Percentiles rank a stretch among this genome's conserved stretches.
phyloP scores from a whole-genome alignment of 768 basidiomycete species.

The Mycena latifolia region DNA sequence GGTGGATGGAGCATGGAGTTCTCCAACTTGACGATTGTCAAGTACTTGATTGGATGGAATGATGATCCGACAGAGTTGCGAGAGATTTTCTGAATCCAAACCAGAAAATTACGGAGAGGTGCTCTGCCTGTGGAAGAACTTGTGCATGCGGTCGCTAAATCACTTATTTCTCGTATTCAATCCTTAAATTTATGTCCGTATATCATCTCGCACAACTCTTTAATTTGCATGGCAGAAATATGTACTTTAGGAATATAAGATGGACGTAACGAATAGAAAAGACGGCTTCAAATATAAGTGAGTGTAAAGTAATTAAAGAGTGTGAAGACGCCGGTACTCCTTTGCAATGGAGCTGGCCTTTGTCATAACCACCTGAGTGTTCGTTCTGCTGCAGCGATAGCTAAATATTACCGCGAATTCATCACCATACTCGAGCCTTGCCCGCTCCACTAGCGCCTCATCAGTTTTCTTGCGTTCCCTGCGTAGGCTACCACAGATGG shows the following conservation, averaged over 20 bases:
- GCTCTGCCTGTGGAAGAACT: constrained; percentile 45
- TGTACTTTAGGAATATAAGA: not conserved
- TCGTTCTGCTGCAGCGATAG: constrained; percentile 34
- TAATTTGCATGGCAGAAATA: too few relatives aligned
- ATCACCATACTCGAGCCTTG: constrained; percentile 31
- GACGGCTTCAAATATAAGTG: too few relatives aligned
- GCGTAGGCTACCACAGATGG: constrained; percentile 28
- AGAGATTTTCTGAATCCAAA: constrained; percentile 52
- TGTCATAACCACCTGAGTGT: constrained; percentile 20
- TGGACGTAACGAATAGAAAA: not conserved
- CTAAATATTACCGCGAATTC: constrained; percentile 29
- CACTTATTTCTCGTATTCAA: not conserved
- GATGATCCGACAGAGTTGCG: constrained; percentile 47
- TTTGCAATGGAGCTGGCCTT: constrained; percentile 31
- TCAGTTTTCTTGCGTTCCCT: constrained; percentile 23
- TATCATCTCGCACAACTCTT: too few relatives aligned
- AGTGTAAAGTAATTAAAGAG: constrained; percentile 10
- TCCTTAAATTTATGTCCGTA: too few relatives aligned
- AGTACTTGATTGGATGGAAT: constrained; percentile 56
- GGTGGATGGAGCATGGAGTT: constrained; percentile 60
- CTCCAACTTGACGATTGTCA: constrained; percentile 54
- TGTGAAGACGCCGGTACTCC: constrained; percentile 12
- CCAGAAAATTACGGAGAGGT: constrained; percentile 37
- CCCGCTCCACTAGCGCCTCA: constrained; percentile 18
- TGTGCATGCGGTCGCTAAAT: constrained; percentile 41